A percentile compares a stretch with the other conserved stretches of the same genome.
Conservation (phyloP, 352 stramenopile genomes). For the Phytophthora citrophthora region DNA sequence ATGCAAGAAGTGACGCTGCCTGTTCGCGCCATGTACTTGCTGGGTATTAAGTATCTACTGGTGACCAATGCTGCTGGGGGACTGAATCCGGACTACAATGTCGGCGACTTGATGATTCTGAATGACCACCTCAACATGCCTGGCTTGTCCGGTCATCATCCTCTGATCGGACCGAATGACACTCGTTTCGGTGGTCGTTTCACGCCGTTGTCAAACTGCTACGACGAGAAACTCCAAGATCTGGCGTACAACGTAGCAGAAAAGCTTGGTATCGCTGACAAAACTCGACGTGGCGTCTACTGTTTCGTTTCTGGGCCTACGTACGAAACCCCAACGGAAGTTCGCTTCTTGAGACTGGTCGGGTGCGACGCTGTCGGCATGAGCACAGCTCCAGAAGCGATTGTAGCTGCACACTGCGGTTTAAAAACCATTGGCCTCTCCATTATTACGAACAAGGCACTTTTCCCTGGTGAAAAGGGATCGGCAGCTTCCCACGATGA, state of each 20-base stretch:
- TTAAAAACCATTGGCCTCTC: constrained; percentile 94
- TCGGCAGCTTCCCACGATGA: constrained; percentile 89
- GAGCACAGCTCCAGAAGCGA: constrained; percentile 95
- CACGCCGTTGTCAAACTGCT: constrained; percentile 92
- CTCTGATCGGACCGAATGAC: constrained; percentile 94
- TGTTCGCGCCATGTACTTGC: constrained; percentile 93
- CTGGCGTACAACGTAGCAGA: constrained; percentile 80
- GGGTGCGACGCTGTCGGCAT: constrained; percentile 95
- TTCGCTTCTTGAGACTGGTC: constrained; percentile 87
- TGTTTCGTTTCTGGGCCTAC: constrained; percentile 96
- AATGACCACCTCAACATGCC: constrained; percentile 96
- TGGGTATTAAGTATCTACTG: constrained; percentile 94
- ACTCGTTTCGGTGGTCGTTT: constrained; percentile 93
- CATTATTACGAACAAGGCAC: constrained; percentile 94
- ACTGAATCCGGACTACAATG: constrained; percentile 91
- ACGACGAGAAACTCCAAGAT: constrained; percentile 84
- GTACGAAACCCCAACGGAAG: constrained; percentile 96
- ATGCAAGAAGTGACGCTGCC: constrained; percentile 94
- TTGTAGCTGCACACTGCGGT: constrained; percentile 93
- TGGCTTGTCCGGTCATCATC: constrained; percentile 91
- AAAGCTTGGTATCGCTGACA: constrained; percentile 73
- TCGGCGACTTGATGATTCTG: constrained; percentile 96
- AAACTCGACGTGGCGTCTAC: constrained; percentile 89
- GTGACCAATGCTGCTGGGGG: constrained; percentile 96
- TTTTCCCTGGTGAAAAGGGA: constrained; percentile 76